Base-by-base conservation (phyloP, 2,329 filamentous ascomycete genomes). In the Pseudogymnoascus sp. region DNA sequence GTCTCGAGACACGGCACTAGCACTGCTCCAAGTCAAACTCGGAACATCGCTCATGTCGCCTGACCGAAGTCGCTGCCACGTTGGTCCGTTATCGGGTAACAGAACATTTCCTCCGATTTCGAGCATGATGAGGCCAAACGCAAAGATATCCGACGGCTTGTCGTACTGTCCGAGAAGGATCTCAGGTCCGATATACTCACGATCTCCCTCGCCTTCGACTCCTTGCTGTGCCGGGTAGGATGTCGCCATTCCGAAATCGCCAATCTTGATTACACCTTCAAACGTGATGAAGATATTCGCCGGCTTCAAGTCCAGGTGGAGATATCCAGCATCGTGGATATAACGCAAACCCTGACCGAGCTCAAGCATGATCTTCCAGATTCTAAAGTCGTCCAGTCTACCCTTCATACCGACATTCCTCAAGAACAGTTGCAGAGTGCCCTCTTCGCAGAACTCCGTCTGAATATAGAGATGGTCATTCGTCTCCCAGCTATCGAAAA, bases 281-380 rank as follows among this genome's bases (percentile, higher is more conserved):
- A 89, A 92, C 41, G 87, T 88, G 67, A 95, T 88, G 69, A 95
- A 81, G 67, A 95, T 82, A 67, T 94, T 95, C 39, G 90, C 90
- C 2, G 90, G 90, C 77, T 95, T 95, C 67, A 95, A 76, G 70
- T 95, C 90, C 41, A 94, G 82, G 68, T 95, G 90, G 69, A 93
- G 89, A 70, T 92, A 95, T 4, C 90, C 90, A 62, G 87, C 87
- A 68, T 92, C 85, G 71, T 99, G 94, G 60, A 99, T 94, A 66
- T 93, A 89, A 74, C 91, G 88, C 65, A 99, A 75, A 38, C 94
- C 94, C 90, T 89, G 79, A 70, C 87, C 84, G 64, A 96, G 76
- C 74, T 99, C 94, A 42, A 96, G 83, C 69, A 97, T 79, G 63
- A 97, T 93, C 78, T 99, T 99, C 91, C 94, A 99, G 74, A 97